Evolutionary conservation across 192 early-diverging fungal species (phyloP).

Genomic region (Borealophlyctis nickersoniae): DNA sequence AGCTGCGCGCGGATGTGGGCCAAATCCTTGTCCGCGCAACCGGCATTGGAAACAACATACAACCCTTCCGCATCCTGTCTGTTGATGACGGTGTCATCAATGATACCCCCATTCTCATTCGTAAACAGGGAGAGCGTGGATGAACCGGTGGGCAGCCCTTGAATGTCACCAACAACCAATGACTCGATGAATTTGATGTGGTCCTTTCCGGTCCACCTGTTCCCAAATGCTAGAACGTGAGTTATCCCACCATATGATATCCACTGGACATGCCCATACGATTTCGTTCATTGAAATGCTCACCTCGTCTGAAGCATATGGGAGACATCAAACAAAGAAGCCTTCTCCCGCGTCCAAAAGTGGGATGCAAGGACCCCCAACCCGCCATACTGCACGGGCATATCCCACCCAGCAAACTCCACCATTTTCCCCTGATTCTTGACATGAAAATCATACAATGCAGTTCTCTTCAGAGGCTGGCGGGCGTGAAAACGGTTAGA

Average conservation of each 20-base stretch:
- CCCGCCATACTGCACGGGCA: conserved; percentile 89
- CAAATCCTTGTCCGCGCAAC: conserved; percentile 94
- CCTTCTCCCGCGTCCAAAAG: conserved; percentile 77
- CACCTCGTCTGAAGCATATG: conserved; percentile 96
- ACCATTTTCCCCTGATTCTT: conserved; percentile 94
- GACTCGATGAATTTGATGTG: conserved; percentile 82
- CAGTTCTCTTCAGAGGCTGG: conserved; percentile 59
- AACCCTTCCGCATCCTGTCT: conserved; percentile 69
- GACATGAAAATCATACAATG: conserved; percentile 91
- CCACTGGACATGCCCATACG: conserved; percentile 1
- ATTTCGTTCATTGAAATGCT: too few species aligned
- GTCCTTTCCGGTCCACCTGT: conserved; percentile 80
- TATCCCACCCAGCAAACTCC: conserved; percentile 94
- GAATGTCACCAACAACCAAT: conserved; percentile 82
- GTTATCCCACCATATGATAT: neutral
- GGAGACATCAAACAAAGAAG: conserved; percentile 95
- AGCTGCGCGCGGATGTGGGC: conserved; percentile 82
- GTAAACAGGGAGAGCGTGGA: conserved; percentile 92
- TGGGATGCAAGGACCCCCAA: conserved; percentile 89
- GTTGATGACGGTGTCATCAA: conserved; percentile 96
- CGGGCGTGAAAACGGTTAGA: too few species aligned
- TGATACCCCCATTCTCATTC: conserved; percentile 94
- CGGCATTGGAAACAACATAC: conserved; percentile 95
- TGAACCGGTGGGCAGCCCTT: conserved; percentile 71
- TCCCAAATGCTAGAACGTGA: neutral